Evolutionary conservation across 805 yeast species (phyloP), one percentile per base, ranked within the genome.

Genomic region (Myxozyma kluyveri): DNA sequence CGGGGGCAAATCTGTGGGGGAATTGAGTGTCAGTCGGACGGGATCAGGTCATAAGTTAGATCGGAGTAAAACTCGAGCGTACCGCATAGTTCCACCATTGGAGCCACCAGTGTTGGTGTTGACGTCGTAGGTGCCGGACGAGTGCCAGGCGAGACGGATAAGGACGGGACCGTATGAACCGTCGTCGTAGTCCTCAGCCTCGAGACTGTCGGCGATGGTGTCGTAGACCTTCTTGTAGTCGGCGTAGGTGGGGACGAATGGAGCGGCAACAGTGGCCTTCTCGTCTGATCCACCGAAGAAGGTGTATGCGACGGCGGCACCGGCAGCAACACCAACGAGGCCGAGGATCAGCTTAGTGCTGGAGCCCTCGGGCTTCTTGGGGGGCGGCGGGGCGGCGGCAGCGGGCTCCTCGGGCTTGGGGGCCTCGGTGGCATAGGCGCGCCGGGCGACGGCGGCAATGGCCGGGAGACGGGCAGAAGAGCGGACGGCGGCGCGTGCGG

Each of bases 121-220:
- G 59, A 72, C 72, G 62, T 86, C 88, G 68, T 75, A 88, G 18
- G 93, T 86, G 32, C 95, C 96, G 51, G 87, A 78, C 32, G 84
- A 79, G 66, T 88, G 95, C 96, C 96, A 88, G 24, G 95, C 85
- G 49, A 86, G 75, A 62, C 96, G 80, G 22, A 88, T 80, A 37
- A 88, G 71, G 14, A 84, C 80, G 7, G 96, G 96, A 0, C 90
- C 84, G 23, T 83, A 80, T 3, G 84, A 78, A 4, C 86, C 86
- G 64, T 81, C 84, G 61, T 82, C 86, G 64, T 74, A 78, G 47
- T 72, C 82, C 41, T 72, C 69, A 41, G 73, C 72, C 41, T 72
- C 60, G 26, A 72, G 63, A 35, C 63, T 57, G 45, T 68, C 66
- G 22, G 69, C 70, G 12, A 74, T 74, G 3, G 68, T 69, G 18